These are phyloP conservation scores for Neurospora sp. DNA, from an alignment of 495 filamentous ascomycete genomes.

Conservation along the genomic window DNA sequence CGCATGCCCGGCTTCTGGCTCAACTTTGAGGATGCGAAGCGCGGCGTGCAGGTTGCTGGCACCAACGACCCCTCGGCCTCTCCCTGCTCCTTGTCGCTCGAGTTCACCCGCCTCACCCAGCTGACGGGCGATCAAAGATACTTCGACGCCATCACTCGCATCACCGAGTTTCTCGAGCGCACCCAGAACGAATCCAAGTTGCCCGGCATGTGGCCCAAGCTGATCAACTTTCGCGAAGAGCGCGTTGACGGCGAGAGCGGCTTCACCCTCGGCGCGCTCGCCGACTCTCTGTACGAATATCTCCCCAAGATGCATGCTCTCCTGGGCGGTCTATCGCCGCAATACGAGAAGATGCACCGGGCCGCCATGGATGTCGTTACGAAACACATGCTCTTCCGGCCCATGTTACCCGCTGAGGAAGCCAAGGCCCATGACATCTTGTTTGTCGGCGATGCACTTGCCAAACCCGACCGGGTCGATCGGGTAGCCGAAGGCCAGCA, in stretches of 20 bases:
- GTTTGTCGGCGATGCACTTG: slow-evolving; percentile 38
- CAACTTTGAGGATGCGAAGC: slow-evolving; percentile 68
- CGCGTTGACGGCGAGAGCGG: slow-evolving; percentile 17
- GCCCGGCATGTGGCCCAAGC: slow-evolving; percentile 48
- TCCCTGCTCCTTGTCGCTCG: slow-evolving; percentile 68
- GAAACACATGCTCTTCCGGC: slow-evolving; percentile 57
- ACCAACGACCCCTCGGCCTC: slow-evolving; percentile 47
- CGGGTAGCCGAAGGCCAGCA: slow-evolving; percentile 31
- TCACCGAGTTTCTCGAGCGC: slow-evolving; percentile 63
- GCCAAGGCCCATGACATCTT: slow-evolving; percentile 54
- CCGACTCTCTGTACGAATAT: slow-evolving; percentile 86
- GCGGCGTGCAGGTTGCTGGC: slow-evolving; percentile 60
- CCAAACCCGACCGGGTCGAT: slow-evolving; percentile 7
- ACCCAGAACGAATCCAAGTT: slow-evolving; percentile 55
- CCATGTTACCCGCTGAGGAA: slow-evolving; percentile 37
- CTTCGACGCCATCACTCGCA: slow-evolving; percentile 73
- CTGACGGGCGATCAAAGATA: slow-evolving; percentile 69
- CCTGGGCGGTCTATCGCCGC: slow-evolving; percentile 20
- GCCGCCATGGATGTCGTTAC: slow-evolving; percentile 50
- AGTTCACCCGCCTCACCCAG: slow-evolving; percentile 76
- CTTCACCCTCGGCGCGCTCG: slow-evolving; percentile 67
- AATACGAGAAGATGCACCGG: slow-evolving; percentile 32
- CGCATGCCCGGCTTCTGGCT: slow-evolving; percentile 64
- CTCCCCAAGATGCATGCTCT: slow-evolving; percentile 55
- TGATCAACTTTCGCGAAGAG: slow-evolving; percentile 24